A percentile compares a stretch with the other conserved stretches of the same genome.
Conservation (phyloP, 345 rosid species). For the Rhizophora mangle region DNA sequence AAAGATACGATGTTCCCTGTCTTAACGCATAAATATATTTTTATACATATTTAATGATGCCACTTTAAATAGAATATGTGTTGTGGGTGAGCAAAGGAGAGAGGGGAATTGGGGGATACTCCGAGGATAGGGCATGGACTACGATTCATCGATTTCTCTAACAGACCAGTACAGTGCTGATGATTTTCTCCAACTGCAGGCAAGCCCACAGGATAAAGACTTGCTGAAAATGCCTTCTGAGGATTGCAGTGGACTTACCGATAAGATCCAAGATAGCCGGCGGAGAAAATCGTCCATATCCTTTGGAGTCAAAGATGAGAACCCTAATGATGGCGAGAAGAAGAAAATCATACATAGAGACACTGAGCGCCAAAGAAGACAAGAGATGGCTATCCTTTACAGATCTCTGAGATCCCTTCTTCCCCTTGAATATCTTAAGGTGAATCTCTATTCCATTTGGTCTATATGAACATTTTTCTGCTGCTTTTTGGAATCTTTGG, state of each 20-base stretch:
- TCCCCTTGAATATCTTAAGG: constrained; percentile 41
- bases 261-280: not conserved
- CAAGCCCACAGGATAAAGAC: not conserved
- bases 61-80: not conserved
- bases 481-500: too few species aligned
- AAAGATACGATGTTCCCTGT: constrained; percentile 9
- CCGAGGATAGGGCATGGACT: constrained; percentile 19
- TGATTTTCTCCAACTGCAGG: constrained; percentile 19
- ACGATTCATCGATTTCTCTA: constrained; percentile 15
- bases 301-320: constrained; percentile 5
- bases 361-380: constrained; percentile 41
- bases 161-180: constrained; percentile 17
- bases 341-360: constrained; percentile 38
- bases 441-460: not conserved
- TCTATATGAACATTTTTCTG: too few species aligned
- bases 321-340: constrained; percentile 15
- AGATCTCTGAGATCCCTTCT: constrained; percentile 32
- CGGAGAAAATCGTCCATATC: not conserved
- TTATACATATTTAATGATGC: not conserved
- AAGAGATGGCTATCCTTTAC: constrained; percentile 41
- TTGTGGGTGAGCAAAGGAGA: not conserved
- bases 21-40: not conserved
- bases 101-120: not conserved
- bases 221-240: not conserved
- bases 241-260: not conserved